Evolutionary conservation across 371 early-diverging fungal species (phyloP), one percentile per base, ranked within the genome.

Genomic region (Zopfochytrium polystomum): DNA sequence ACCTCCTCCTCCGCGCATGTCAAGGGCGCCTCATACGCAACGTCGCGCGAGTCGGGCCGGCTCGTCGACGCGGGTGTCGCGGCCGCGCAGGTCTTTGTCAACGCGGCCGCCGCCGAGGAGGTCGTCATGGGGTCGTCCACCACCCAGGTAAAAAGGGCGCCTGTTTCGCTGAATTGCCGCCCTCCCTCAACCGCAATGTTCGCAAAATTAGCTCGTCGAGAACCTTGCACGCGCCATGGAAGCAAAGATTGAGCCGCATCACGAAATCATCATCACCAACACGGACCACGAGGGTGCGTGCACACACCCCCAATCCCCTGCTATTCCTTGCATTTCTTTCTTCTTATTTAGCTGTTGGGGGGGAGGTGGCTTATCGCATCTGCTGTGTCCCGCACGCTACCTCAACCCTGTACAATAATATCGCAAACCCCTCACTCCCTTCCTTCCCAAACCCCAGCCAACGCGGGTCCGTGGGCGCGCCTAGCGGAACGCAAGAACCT

Each of bases 211-310:
- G 54, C 35, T 68, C 22, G 13, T 68, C 34, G 59, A 65, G 27
- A 68, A 68, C 43, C 27, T 68, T 20, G 62, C 68, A 6, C 43
- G 62, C 2, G 53, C 68, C 6, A 62, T 68, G 62, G 68, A 63
- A 32, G 43, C 46, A 9, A 32, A 46, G 3, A n/a, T 68, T 3
- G 38, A 49, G 18, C 48, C 33, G 7, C 25, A 15, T 1, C 59
- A 58, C 23, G 68, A 68, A 43, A 64, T 68, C 46, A 68, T 64
- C 32, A 45, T 68, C 9, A 32, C 68, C 1, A 38, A 60, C 49
- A 58, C 68, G 30, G 68, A 68, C 23, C 68, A 68, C 52, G 68
- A 68, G 65, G 64, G 64, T 63, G 26, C 15, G 18, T n/a, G n/a
- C n/a, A n/a, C n/a, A n/a, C n/a, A n/a, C n/a, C n/a, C n/a, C n/a